These are phyloP conservation scores for Tephrocybe sp. DNA, from an alignment of 768 basidiomycete species.

Conservation along the genomic window DNA sequence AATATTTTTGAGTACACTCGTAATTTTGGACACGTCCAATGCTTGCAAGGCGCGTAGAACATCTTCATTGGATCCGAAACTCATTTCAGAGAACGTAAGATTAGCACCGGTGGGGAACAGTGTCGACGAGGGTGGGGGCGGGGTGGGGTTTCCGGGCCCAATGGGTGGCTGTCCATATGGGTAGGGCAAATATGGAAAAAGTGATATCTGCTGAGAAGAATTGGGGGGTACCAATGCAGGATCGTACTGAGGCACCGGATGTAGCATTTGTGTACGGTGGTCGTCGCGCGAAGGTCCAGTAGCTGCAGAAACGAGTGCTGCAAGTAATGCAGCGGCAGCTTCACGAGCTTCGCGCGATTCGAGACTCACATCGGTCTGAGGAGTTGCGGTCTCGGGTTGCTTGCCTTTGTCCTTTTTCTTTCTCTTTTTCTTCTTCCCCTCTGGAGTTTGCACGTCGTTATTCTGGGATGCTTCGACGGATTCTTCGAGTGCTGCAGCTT, in stretches of 20 bases:
- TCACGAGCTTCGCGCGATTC: conserved; percentile 40
- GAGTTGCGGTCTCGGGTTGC: conserved; percentile 22
- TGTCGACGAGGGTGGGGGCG: conserved; percentile 12
- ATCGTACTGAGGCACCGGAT: conserved; percentile 25
- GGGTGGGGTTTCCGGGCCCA: conserved; percentile 20
- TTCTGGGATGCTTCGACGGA: neutral
- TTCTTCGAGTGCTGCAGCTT: conserved; percentile 13
- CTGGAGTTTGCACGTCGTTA: conserved; percentile 13
- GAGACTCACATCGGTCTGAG: conserved; percentile 21
- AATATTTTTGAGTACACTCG: conserved; percentile 62
- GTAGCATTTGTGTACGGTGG: conserved; percentile 15
- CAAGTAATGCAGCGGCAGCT: conserved; percentile 58
- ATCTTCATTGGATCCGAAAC: conserved; percentile 65
- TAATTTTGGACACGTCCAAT: conserved; percentile 71
- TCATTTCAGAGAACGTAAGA: conserved; percentile 35
- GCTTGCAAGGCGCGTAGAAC: conserved; percentile 73
- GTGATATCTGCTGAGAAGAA: conserved; percentile 31
- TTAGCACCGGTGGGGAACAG: conserved; percentile 24
- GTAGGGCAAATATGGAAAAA: conserved; percentile 28
- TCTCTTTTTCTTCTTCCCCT: conserved; percentile 30
- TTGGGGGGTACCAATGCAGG: conserved; percentile 29
- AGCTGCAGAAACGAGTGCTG: conserved; percentile 66
- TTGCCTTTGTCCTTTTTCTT: conserved; percentile 36
- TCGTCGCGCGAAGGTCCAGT: conserved; percentile 32
- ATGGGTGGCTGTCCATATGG: conserved; percentile 24